These are phyloP conservation scores for Antitrichia curtipendula DNA, from an alignment of 225 moss, liverwort and hornwort genomes.

Conservation along the genomic window DNA sequence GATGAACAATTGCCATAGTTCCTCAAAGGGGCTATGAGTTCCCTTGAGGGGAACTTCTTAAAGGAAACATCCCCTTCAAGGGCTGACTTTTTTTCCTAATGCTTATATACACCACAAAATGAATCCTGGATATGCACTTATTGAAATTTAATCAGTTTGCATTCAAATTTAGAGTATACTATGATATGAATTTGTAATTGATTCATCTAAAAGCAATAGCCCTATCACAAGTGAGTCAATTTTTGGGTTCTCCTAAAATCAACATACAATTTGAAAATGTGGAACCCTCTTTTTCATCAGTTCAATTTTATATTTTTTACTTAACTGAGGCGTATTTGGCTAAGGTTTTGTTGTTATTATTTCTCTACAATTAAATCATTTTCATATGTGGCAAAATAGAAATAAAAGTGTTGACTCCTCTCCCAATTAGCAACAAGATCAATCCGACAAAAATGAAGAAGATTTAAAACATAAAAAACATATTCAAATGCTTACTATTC, in stretches of 20 bases:
- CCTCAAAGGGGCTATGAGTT: too few relatives aligned
- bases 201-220: accelerated
- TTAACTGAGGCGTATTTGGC: not conserved
- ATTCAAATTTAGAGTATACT: not conserved
- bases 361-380: not conserved
- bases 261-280: not conserved
- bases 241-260: not conserved
- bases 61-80: too few relatives aligned
- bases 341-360: not conserved
- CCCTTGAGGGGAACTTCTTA: too few relatives aligned
- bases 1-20: too few relatives aligned
- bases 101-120: not conserved
- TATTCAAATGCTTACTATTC: not conserved
- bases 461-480: not conserved
- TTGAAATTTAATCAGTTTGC: not conserved
- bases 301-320: not conserved
- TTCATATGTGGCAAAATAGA: not conserved
- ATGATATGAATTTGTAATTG: not conserved
- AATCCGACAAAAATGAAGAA: not conserved
- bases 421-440: not conserved
- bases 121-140: accelerated
- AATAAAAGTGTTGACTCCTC: not conserved
- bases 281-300: accelerated
- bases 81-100: too few relatives aligned
- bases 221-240: not conserved